A percentile compares a stretch with the other conserved stretches of the same genome.
These are phyloP conservation scores for Ascoidea tarda DNA, from an alignment of 805 yeast genomes.

Conservation along the genomic window DNA sequence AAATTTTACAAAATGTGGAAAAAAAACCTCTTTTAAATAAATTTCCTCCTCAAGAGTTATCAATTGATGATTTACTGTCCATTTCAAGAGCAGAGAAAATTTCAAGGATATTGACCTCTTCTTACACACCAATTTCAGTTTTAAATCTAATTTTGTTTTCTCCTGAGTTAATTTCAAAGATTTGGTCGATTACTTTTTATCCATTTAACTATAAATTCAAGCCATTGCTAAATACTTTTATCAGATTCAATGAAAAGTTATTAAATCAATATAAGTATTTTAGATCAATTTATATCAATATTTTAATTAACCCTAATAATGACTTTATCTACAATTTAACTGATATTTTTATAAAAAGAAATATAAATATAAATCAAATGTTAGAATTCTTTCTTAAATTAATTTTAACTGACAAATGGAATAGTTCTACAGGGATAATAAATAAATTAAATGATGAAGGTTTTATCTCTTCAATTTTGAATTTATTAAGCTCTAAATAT, in stretches of 20 bases:
- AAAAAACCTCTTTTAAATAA: background rate
- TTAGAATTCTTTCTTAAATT: slow-evolving; percentile 75
- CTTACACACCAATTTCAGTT: background rate
- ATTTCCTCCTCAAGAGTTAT: background rate
- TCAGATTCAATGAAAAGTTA: background rate
- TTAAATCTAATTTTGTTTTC: too few relatives aligned
- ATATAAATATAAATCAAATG: slow-evolving; percentile 88
- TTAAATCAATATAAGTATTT: background rate
- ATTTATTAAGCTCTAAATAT: slow-evolving; percentile 53
- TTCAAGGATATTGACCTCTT: background rate
- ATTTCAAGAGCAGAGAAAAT: background rate
- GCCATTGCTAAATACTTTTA: background rate
- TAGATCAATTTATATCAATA: background rate
- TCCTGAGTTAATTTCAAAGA: background rate
- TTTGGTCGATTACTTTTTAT: background rate
- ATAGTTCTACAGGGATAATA: slow-evolving; percentile 76
- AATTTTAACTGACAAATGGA: slow-evolving; percentile 86
- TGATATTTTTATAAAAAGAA: slow-evolving; percentile 66
- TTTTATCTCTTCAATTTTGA: slow-evolving; percentile 58
- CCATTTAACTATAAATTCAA: background rate
- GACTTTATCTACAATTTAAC: slow-evolving; percentile 33
- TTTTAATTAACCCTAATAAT: background rate
- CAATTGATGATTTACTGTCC: background rate
- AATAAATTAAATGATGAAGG: slow-evolving; percentile 60
- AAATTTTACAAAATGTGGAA: background rate